Conservation (phyloP, 331 rosid genomes). For the Pyrus hybrid region DNA sequence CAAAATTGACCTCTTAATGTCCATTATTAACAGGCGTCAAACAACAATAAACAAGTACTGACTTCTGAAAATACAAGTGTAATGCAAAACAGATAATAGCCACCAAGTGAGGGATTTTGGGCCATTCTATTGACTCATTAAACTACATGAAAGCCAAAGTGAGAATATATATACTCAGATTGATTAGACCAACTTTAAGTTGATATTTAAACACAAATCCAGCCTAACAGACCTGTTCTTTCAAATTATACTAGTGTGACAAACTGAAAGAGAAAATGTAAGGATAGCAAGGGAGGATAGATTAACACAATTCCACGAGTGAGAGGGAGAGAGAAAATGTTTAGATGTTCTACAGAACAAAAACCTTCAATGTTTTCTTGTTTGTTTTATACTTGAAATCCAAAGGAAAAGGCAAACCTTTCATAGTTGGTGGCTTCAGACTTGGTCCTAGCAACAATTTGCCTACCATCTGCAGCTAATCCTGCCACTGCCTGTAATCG, state of each 20-base stretch:
- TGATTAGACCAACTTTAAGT: neutral
- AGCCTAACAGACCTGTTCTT: neutral
- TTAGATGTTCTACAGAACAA: neutral
- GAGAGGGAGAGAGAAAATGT: neutral
- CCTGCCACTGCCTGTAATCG: conserved; percentile 88
- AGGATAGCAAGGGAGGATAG: neutral
- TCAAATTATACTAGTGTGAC: neutral
- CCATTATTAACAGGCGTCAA: neutral
- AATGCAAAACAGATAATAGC: neutral
- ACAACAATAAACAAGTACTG: neutral
- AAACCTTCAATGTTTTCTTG: neutral
- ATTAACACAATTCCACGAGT: neutral
- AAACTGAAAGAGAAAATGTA: neutral
- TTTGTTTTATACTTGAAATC: neutral
- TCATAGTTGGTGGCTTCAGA: conserved; percentile 87
- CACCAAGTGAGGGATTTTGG: neutral
- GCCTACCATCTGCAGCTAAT: conserved; percentile 97
- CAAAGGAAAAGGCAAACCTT: conserved; percentile 36
- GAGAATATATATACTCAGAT: neutral
- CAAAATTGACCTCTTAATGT: neutral
- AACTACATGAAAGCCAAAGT: neutral
- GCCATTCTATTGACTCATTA: neutral
- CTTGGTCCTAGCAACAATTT: conserved; percentile 91
- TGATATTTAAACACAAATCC: neutral
- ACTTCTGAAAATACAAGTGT: neutral